Evolutionary conservation across 2,329 filamentous ascomycete species (phyloP), one percentile per base, ranked within the genome.

Genomic region (Stenocarpella maydis): DNA sequence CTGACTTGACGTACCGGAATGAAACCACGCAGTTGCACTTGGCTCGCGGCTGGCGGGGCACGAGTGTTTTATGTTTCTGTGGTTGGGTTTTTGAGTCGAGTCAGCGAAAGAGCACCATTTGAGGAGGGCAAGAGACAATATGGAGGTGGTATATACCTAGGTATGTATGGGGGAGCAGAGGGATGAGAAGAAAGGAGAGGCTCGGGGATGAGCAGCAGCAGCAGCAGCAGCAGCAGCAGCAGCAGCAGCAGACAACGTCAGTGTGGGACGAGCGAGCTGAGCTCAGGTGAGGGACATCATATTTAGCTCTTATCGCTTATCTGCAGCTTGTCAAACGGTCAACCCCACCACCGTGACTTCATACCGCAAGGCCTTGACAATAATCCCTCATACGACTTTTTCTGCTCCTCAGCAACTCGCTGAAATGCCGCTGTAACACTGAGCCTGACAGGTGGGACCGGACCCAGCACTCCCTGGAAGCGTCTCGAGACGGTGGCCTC

Each of bases 301-400:
- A n/a, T n/a, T n/a, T n/a, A 69, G 69, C 67, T 71, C 67, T 71
- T 71, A 71, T 71, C 70, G 69, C 70, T 70, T 71, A 67, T 58
- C 39, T 65, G 55, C 17, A 41, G 41, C 19, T 26, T 37, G 58
- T 34, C 58, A 47, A 47, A 47, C 26, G 41, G 41, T 19, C n/a
- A 63, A 63, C 50, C 52, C 66, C 66, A 50, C 65, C 65, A 63
- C n/a, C 14, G 66, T 61, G 43, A 68, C 49, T 71, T 71, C 69
- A 71, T 65, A 53, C 43, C 37, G 19, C 50, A 58, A 43, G 43
- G 37, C 31, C 54, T 71, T 69, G n/a, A n/a, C n/a, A n/a, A n/a
- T n/a, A 71, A 67, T 65, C 69, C 66, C 67, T 66, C 60, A 69
- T 53, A 67, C 54, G 54, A 61, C 54, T 67, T 34, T 43, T 41